Conservation (phyloP, 306 rosid species). For the Herpetospermum pedunculosum region DNA sequence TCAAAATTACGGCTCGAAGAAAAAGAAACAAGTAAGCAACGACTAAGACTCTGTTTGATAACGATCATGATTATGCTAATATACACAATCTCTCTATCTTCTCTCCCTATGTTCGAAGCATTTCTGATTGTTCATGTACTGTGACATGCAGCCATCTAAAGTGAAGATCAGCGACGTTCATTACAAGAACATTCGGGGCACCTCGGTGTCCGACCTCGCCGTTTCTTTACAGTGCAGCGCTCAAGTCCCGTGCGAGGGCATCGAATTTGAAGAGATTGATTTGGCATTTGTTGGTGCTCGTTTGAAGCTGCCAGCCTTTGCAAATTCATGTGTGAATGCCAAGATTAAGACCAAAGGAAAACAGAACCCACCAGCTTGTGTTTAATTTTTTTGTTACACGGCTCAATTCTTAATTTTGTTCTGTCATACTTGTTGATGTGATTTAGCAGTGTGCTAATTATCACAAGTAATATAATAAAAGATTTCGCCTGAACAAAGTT, state of each 20-base stretch:
- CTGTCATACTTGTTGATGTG: neutral
- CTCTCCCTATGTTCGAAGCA: no score
- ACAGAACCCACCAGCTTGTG: slow-evolving; percentile 38
- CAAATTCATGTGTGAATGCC: slow-evolving; percentile 34
- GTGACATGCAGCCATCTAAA: slow-evolving; percentile 17
- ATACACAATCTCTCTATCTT: neutral
- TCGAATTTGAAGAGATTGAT: slow-evolving; percentile 30
- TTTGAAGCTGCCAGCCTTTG: neutral
- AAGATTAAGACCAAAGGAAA: slow-evolving; percentile 26
- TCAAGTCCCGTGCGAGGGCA: slow-evolving; percentile 23
- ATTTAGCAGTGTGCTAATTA: neutral
- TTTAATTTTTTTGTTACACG: neutral
- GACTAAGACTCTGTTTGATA: neutral
- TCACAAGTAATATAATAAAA: neutral
- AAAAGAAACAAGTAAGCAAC: neutral
- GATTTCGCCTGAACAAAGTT: no score
- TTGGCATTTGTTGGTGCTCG: slow-evolving; percentile 17
- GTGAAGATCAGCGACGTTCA: slow-evolving; percentile 43
- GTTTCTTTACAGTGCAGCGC: slow-evolving; percentile 47
- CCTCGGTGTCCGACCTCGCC: slow-evolving; percentile 21
- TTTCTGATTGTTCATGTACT: neutral
- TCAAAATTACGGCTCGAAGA: slow-evolving; percentile 37
- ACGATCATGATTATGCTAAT: neutral
- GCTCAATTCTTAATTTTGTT: neutral
- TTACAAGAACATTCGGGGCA: slow-evolving; percentile 46